Percentiles rank a stretch among this genome's conserved stretches.
Conservation (phyloP, 1,284 basidiomycete genomes). For the Agroathelia rolfsii region DNA sequence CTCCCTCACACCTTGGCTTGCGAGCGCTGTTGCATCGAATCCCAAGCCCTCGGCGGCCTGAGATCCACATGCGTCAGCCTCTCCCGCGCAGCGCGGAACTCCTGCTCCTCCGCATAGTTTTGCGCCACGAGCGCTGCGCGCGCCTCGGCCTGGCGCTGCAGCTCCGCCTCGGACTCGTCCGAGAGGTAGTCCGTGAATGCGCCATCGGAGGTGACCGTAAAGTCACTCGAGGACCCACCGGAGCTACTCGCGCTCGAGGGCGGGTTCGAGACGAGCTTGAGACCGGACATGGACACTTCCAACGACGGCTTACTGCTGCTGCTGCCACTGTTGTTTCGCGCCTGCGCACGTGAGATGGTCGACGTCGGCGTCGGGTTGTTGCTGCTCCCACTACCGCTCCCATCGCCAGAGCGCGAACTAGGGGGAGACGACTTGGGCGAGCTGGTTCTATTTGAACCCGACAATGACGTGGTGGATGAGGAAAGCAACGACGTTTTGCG, state of each 20-base stretch:
- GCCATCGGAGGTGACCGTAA: constrained; percentile 71
- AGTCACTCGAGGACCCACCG: constrained; percentile 52
- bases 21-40: too few species aligned
- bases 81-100: constrained; percentile 68
- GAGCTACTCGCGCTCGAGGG: constrained; percentile 48
- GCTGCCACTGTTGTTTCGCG: constrained; percentile 20
- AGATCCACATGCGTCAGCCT: constrained; percentile 64
- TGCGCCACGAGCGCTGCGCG: constrained; percentile 66
- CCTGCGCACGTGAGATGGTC: constrained; percentile 19
- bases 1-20: too few species aligned
- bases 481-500: not conserved
- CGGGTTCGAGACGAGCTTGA: constrained; percentile 25
- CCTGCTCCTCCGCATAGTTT: constrained; percentile 65
- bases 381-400: too few species aligned
- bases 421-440: constrained; percentile 21
- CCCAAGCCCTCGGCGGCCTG: constrained; percentile 66
- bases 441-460: too few species aligned
- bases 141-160: constrained; percentile 72
- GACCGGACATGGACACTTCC: constrained; percentile 25
- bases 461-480: constrained; percentile 16
- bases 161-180: constrained; percentile 73
- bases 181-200: constrained; percentile 78
- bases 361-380: constrained; percentile 12
- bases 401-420: constrained; percentile 11
- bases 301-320: constrained; percentile 24